These are phyloP conservation scores for Coemansia aciculifera DNA, from an alignment of 192 early-diverging fungal genomes.

Conservation along the genomic window DNA sequence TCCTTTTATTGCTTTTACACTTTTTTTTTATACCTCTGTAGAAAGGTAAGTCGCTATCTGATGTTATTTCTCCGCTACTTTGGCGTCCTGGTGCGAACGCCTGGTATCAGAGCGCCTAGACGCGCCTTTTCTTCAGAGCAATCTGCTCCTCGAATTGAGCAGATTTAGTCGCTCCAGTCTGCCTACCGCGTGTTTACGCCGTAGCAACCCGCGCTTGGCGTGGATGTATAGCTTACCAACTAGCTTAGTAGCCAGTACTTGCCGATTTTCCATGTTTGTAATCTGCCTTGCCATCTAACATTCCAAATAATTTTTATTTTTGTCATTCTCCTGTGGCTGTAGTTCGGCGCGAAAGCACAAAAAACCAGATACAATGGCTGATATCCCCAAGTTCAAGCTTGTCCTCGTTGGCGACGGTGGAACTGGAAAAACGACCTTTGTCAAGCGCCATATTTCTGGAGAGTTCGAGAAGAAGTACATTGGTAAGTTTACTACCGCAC, in stretches of 20 bases:
- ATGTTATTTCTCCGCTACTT: not conserved
- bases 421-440: slow-evolving; percentile 99
- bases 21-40: slow-evolving; percentile 16
- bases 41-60: slow-evolving; percentile 18
- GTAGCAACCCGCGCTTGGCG: not conserved
- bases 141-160: slow-evolving; percentile 14
- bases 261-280: not conserved
- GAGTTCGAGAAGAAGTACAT: slow-evolving; percentile 99
- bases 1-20: slow-evolving; percentile 16
- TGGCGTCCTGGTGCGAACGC: not conserved
- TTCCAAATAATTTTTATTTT: not conserved
- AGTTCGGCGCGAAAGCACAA: slow-evolving; percentile 26
- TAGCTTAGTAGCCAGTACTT: not conserved
- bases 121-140: slow-evolving; percentile 5
- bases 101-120: not conserved
- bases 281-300: slow-evolving; percentile 9
- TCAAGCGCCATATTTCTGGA: slow-evolving; percentile 99
- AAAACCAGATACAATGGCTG: slow-evolving; percentile 32
- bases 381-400: slow-evolving; percentile 54
- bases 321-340: not conserved
- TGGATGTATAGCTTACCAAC: not conserved
- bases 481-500: slow-evolving; percentile 32
- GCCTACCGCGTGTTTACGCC: not conserved
- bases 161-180: not conserved
- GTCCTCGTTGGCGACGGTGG: slow-evolving; percentile 95